Evolutionary conservation across 805 yeast species (phyloP).

Genomic region (Candida arabinofermentans): DNA sequence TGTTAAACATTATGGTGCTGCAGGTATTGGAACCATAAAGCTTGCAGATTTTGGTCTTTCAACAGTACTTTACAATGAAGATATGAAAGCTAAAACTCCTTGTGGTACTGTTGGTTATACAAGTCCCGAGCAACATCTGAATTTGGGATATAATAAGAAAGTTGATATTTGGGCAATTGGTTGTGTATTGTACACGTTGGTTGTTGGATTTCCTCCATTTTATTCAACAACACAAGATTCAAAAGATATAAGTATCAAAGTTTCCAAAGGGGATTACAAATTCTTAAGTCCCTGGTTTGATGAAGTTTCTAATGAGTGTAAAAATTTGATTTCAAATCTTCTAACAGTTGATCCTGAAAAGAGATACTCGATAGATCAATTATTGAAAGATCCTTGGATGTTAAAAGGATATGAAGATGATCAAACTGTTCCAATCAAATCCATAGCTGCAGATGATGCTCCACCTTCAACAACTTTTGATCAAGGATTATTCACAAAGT

Average conservation of each 20-base stretch:
- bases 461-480: conserved; percentile 29
- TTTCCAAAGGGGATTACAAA: conserved; percentile 66
- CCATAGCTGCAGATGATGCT: conserved; percentile 27
- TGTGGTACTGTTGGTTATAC: conserved; percentile 78
- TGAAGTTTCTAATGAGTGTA: conserved; percentile 69
- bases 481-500: conserved; percentile 21
- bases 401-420: conserved; percentile 28
- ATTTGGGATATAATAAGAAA: conserved; percentile 56
- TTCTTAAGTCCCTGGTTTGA: conserved; percentile 88
- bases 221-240: conserved; percentile 61
- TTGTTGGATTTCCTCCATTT: conserved; percentile 75
- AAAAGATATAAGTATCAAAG: conserved; percentile 58
- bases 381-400: conserved; percentile 70
- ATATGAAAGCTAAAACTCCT: conserved; percentile 57
- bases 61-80: conserved; percentile 43
- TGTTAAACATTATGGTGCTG: conserved; percentile 51
- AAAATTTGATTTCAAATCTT: conserved; percentile 60
- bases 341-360: conserved; percentile 65
- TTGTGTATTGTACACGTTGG: conserved; percentile 61
- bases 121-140: conserved; percentile 65
- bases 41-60: conserved; percentile 71
- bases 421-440: conserved; percentile 1
- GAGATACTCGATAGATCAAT: conserved; percentile 64
- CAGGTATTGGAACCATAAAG: conserved; percentile 59
- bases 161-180: conserved; percentile 77